A percentile compares a stretch with the other conserved stretches of the same genome.
Evolutionary conservation across 2,329 filamentous ascomycete species (phyloP).

Genomic region (Trichoderma asperellum): DNA sequence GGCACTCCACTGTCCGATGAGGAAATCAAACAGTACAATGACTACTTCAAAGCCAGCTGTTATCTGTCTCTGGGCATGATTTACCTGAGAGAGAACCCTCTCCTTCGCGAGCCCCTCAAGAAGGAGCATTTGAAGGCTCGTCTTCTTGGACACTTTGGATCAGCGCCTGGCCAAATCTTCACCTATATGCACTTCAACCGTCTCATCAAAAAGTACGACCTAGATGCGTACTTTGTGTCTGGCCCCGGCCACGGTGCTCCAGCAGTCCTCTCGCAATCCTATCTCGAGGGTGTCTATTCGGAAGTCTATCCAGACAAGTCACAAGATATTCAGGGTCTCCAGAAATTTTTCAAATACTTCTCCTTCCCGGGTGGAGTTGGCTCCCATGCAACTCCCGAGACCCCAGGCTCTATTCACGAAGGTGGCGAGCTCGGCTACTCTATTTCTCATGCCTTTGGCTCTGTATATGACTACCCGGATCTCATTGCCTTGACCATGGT

Average conservation of each 20-base stretch:
- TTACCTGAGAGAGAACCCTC: slow-evolving; percentile 73
- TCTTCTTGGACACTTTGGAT: slow-evolving; percentile 78
- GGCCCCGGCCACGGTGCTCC: slow-evolving; percentile 80
- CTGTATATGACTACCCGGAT: slow-evolving; percentile 74
- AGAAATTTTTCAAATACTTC: slow-evolving; percentile 80
- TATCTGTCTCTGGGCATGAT: slow-evolving; percentile 82
- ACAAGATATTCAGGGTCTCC: slow-evolving; percentile 69
- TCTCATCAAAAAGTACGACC: slow-evolving; percentile 77
- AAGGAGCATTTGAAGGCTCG: slow-evolving; percentile 73
- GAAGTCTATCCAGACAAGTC: slow-evolving; percentile 77
- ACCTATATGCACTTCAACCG: slow-evolving; percentile 83
- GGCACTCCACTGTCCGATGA: slow-evolving; percentile 65
- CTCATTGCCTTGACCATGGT: slow-evolving; percentile 79
- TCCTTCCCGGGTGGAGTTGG: slow-evolving; percentile 80
- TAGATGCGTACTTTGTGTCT: slow-evolving; percentile 73
- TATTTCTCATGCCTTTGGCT: slow-evolving; percentile 76
- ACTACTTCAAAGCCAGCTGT: slow-evolving; percentile 74
- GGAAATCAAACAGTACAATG: slow-evolving; percentile 69
- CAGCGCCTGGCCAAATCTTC: slow-evolving; percentile 79
- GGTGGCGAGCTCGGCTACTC: slow-evolving; percentile 83
- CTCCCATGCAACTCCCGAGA: slow-evolving; percentile 78
- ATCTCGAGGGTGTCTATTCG: slow-evolving; percentile 76
- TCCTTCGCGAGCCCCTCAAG: slow-evolving; percentile 70
- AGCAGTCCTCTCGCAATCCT: slow-evolving; percentile 74
- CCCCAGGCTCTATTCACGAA: slow-evolving; percentile 76